Conservation (phyloP, 108 stramenopile species). For the Chaetoceros tenuissimus region DNA sequence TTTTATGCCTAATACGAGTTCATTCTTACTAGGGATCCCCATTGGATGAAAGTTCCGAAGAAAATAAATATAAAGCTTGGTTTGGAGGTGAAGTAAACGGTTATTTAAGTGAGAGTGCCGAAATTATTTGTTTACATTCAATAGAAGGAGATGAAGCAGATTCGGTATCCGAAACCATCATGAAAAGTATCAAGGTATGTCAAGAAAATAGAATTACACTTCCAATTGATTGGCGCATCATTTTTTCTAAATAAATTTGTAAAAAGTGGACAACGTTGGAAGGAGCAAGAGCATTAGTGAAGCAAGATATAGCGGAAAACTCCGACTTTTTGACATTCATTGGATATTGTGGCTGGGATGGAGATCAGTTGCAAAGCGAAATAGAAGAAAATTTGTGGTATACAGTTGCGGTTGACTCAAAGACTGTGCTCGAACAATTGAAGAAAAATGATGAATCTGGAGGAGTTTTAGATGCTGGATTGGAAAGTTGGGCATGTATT, state of each 20-base stretch:
- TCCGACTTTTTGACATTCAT: slow-evolving; percentile 32
- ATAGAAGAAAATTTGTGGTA: slow-evolving; percentile 39
- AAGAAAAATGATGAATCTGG: slow-evolving; percentile 7
- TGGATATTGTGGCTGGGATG: slow-evolving; percentile 52
- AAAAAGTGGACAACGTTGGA: slow-evolving; percentile 22
- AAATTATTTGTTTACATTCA: slow-evolving; percentile 37
- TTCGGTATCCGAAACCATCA: slow-evolving; percentile 26
- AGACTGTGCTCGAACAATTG: slow-evolving; percentile 25
- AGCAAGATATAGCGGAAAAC: slow-evolving; percentile 16
- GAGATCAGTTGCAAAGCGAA: slow-evolving; percentile 36
- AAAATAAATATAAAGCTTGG: slow-evolving; percentile 26
- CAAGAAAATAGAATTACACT: not conserved
- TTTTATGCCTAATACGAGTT: no score
- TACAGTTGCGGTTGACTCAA: slow-evolving; percentile 28
- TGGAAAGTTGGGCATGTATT: slow-evolving; percentile 36
- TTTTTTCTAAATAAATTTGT: not conserved
- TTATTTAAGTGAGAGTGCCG: slow-evolving; percentile 15
- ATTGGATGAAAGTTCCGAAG: not conserved
- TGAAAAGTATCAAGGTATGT: slow-evolving; percentile 22
- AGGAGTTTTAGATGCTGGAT: slow-evolving; percentile 37
- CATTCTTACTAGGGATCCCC: no score
- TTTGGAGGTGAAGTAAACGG: slow-evolving; percentile 52
- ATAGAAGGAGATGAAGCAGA: slow-evolving; percentile 15
- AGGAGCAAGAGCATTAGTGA: slow-evolving; percentile 25
- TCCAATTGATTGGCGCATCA: not conserved